Base-by-base conservation (phyloP, 371 early-diverging fungal genomes). In the Sporodiniella umbellata region DNA sequence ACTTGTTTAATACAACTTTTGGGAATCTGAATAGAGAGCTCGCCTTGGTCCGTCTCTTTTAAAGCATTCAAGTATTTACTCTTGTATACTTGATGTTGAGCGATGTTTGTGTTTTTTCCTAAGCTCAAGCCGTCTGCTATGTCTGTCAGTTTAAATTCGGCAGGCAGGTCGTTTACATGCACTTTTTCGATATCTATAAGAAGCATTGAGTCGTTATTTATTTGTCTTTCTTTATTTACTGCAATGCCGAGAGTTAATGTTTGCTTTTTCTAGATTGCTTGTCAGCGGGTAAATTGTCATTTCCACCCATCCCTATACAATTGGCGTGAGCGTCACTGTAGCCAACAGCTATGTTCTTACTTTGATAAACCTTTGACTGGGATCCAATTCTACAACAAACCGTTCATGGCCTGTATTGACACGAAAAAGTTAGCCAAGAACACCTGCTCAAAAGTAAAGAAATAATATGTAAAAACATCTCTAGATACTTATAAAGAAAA, bases 41-140 rank as follows among this genome's bases (percentile, higher is more conserved):
- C 90, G 3, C 90, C 88, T 31, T 80, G 80, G 42, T 88, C 87
- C 12, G 73, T 68, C 39, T 79, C 81, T 35, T 81, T 72, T 33
- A 83, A 58, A 3, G 84, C 82, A 53, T 64, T 70, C 3, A 79
- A 56, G 62, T 82, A 83, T 54, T 69, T 67, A 23, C 80, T 76
- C 44, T 81, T 77, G 37, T 83, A 78, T 10, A 78, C 78, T 33
- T 67, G 78, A 42, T 86, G 84, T 40, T 85, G 76, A 18, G 67
- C 61, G 42, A 80, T 75, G 12, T 72, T 66, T 40, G 78, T 69
- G 35, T 75, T 72, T 28, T 68, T 48, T n/a, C 75, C 66, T 5
- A 72, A 50, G 17, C 68, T 58, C n/a, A 75, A 66, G 4, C 81
- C 78, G 10, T 72, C 64, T 33, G 78, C 60, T 4, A 84, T 78